phyloP scores from a whole-genome alignment of 495 filamentous ascomycete species.

The Neurospora sp. region DNA sequence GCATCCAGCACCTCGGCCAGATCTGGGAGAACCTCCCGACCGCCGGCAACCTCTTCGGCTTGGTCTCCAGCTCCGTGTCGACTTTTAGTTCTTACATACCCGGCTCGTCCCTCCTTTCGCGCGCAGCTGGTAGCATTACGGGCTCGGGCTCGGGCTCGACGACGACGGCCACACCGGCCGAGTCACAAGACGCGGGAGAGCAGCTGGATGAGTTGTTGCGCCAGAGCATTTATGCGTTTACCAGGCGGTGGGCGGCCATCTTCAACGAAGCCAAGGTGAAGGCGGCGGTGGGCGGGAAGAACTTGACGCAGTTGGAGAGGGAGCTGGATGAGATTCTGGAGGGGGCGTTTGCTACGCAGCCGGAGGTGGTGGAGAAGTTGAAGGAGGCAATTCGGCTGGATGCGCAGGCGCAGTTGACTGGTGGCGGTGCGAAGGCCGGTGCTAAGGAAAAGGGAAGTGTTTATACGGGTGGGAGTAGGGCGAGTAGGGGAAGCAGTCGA shows the following conservation, averaged over 20 bases:
- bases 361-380: conserved; percentile 38
- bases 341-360: conserved; percentile 35
- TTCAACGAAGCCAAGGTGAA: conserved; percentile 27
- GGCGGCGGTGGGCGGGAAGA: conserved; percentile 23
- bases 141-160: not conserved
- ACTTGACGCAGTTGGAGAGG: conserved; percentile 29
- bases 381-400: conserved; percentile 40
- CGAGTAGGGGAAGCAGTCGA: not conserved
- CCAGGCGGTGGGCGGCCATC: conserved; percentile 45
- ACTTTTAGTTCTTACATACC: conserved; percentile 19
- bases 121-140: not conserved
- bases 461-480: not conserved
- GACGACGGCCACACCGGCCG: not conserved
- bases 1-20: conserved; percentile 57
- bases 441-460: conserved; percentile 3
- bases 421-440: conserved; percentile 5
- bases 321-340: conserved; percentile 37
- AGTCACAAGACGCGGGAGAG: conserved; percentile 56
- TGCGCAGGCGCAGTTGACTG: conserved; percentile 21
- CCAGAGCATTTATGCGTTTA: conserved; percentile 72
- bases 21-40: conserved; percentile 61
- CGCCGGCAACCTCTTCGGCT: conserved; percentile 30
- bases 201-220: conserved; percentile 72
- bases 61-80: conserved; percentile 28
- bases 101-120: conserved; percentile 17